A percentile compares a stretch with the other conserved stretches of the same genome.
These are phyloP conservation scores for Anisogramma anomala DNA, from an alignment of 2,329 filamentous ascomycete genomes.

Conservation along the genomic window DNA sequence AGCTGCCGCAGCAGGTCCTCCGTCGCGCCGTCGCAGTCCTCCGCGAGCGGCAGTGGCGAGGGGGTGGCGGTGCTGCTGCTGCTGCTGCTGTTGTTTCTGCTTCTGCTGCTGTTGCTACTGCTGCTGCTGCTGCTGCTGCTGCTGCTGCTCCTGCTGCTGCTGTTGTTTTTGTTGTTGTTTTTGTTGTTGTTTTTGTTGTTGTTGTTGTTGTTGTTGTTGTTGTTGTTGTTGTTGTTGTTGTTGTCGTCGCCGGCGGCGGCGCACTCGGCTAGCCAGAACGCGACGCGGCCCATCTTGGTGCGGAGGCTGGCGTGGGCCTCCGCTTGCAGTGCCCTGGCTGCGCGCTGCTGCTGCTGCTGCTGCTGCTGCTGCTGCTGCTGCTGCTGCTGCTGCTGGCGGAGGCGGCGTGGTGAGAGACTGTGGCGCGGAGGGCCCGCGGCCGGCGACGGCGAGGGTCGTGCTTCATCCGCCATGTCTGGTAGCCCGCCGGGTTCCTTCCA, in stretches of 20 bases:
- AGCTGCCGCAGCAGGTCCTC: slow-evolving; percentile 3
- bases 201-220: no score
- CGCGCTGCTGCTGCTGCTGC: not conserved
- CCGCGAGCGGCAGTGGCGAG: no score
- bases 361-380: not conserved
- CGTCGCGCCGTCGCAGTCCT: slow-evolving; percentile 4
- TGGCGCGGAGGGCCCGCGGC: no score
- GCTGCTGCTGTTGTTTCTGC: not conserved
- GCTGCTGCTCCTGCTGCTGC: no score
- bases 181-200: not conserved
- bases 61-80: not conserved
- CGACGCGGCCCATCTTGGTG: not conserved
- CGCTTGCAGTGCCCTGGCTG: not conserved
- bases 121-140: no score
- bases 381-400: not conserved
- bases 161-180: not conserved
- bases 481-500: no score
- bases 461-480: no score
- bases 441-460: no score
- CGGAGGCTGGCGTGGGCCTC: not conserved
- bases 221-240: no score
- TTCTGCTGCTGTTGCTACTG: no score
- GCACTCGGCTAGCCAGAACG: not conserved
- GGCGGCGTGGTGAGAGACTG: no score
- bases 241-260: not conserved